These are phyloP conservation scores for Fimicolochytrium jonesii DNA, from an alignment of 192 early-diverging fungal species.

Conservation along the genomic window DNA sequence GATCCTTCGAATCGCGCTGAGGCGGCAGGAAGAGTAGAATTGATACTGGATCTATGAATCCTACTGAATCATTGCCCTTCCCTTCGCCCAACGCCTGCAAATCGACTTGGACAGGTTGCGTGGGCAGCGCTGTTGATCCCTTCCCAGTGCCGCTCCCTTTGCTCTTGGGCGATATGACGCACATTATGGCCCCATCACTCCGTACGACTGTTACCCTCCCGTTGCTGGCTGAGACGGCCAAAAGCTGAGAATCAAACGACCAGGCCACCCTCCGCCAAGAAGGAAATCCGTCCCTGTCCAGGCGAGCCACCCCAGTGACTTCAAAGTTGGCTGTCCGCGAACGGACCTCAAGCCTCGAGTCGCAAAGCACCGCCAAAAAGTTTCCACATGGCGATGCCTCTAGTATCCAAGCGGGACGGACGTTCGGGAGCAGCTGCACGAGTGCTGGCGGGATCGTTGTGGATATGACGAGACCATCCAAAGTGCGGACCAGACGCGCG, in stretches of 20 bases:
- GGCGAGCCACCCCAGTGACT: neutral
- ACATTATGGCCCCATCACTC: slow-evolving; percentile 7
- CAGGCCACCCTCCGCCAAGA: slow-evolving; percentile 25
- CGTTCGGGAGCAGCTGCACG: slow-evolving; percentile 16
- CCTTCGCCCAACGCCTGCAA: slow-evolving; percentile 15
- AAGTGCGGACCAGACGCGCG: slow-evolving; percentile 16
- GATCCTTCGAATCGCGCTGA: neutral
- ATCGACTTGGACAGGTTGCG: slow-evolving; percentile 18
- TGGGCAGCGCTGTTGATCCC: slow-evolving; percentile 2
- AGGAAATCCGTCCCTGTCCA: slow-evolving; percentile 19
- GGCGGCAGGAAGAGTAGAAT: slow-evolving; percentile 9
- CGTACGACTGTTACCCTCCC: slow-evolving; percentile 20
- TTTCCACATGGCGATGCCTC: slow-evolving; percentile 10
- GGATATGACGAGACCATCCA: slow-evolving; percentile 26
- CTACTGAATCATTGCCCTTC: slow-evolving; percentile 6
- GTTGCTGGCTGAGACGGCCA: slow-evolving; percentile 25
- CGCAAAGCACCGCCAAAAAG: slow-evolving; percentile 11
- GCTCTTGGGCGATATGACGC: slow-evolving; percentile 15
- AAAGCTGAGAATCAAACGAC: slow-evolving; percentile 23
- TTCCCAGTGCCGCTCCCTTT: neutral
- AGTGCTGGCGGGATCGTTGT: slow-evolving; percentile 21
- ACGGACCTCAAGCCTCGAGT: slow-evolving; percentile 21
- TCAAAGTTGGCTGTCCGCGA: neutral
- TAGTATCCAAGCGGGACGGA: slow-evolving; percentile 7
- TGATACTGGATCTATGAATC: slow-evolving; percentile 22